phyloP scores from a whole-genome alignment of 768 basidiomycete genomes.

The Mycena maculata region DNA sequence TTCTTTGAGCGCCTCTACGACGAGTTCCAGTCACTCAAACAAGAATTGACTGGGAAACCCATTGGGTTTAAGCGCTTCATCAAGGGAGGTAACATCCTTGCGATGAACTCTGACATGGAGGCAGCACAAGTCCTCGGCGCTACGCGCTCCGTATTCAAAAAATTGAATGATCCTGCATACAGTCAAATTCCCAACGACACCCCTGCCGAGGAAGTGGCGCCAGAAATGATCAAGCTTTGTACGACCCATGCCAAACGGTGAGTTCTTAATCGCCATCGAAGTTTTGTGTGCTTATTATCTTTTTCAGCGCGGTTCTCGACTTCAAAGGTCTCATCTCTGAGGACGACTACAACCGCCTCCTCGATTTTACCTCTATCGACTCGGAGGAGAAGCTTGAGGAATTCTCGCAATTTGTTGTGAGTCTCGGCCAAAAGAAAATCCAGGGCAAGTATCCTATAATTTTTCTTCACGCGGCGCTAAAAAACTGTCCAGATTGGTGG shows the following conservation, averaged over 20 bases:
- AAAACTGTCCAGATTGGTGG: no score
- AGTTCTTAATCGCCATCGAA: no score
- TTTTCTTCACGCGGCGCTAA: no score
- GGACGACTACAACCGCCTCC: not conserved
- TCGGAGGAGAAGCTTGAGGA: not conserved
- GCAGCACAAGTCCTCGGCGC: slow-evolving; percentile 4
- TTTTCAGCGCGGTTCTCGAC: not conserved
- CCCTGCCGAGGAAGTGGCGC: not conserved
- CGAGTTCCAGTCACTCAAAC: slow-evolving; percentile 5
- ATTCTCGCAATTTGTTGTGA: not conserved
- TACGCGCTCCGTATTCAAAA: slow-evolving; percentile 7
- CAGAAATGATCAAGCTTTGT: slow-evolving; percentile 15
- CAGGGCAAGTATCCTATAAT: no score
- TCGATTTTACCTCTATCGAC: not conserved
- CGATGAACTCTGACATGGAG: slow-evolving; percentile 1
- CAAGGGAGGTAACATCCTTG: not conserved
- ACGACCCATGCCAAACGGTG: slow-evolving; percentile 7
- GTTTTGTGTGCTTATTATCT: not conserved
- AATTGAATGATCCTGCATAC: not conserved
- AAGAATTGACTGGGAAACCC: not conserved
- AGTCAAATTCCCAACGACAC: not conserved
- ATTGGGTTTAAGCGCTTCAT: not conserved
- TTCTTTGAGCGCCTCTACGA: slow-evolving; percentile 12
- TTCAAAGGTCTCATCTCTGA: not conserved
- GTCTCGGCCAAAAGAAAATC: not conserved